Evolutionary conservation across 805 yeast genomes (phyloP), one percentile per base, ranked within the genome.

Genomic region (Yamadazyma nakazawae): DNA sequence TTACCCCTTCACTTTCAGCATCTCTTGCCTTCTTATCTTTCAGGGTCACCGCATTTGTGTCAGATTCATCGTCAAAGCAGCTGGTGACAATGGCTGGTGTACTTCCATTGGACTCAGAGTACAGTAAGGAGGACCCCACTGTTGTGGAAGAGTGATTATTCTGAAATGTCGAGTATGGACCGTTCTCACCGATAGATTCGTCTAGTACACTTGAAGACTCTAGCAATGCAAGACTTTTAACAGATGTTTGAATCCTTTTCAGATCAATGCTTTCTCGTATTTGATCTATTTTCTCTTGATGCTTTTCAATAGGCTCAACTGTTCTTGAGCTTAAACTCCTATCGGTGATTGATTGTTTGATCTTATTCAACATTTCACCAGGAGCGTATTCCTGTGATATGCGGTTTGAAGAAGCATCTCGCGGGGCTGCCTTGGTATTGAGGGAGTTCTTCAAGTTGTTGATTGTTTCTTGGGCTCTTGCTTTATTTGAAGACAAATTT

Each of bases 191-290:
- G 14, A 26, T 42, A 38, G 47, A 49, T 6, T 45, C 50, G 42
- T 48, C 48, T 6, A 37, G 26, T 8, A 38, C 6, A n/a, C 45
- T 32, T 13, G 37, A 25, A 3, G 44, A 39, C 34, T 46, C 52
- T 13, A 47, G n/a, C 32, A 19, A n/a, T 12, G 39, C 45, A 37
- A 26, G 32, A 9, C 28, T 40, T 31, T 24, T 30, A 11, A 40
- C 39, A 14, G 41, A 18, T 3, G 67, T 58, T 19, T 49, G 46
- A n/a, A 62, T 51, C 17, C 69, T 51, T 41, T 66, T 63, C 63
- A 54, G 63, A 38, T 71, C 74, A 32, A 72, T 62, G 40, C 69
- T 61, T 25, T 66, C 67, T 44, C 75, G 56, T 36, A 70, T 57
- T 37, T 63, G 70, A 13, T 35, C 42, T 5, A 18, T 14, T 58